Evolutionary conservation across 768 basidiomycete genomes (phyloP), one percentile per base, ranked within the genome.

Genomic region (Cystobasidiopsis lactophilus): DNA sequence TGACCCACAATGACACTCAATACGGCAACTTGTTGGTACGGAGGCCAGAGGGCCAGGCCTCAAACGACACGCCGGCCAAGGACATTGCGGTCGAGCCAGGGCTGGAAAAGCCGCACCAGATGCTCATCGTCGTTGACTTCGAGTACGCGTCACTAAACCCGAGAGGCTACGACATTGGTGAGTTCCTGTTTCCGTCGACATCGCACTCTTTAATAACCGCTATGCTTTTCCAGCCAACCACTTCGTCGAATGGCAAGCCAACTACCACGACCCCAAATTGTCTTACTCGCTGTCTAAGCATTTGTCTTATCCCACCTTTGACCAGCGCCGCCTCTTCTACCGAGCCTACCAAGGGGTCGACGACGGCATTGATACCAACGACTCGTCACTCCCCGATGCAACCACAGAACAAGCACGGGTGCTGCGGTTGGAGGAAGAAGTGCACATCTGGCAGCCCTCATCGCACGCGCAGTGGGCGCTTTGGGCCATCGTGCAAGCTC

Each of bases 111-210:
- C 58, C 59, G 14, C 60, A 63, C 40, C 48, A 59, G 43, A 53
- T 57, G 58, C 54, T 62, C 43, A 62, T 61, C 29, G 59, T 62
- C 9, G 57, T 62, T 57, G 93, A 98, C 68, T 96, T 95, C 64
- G 93, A 98, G 69, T 98, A 98, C 64, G 85, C 91, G 14, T 74
- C 79, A 0, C 80, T 83, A 3, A 96, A 95, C 63, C 80, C 89
- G 24, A 77, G 86, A 2, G 83, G 85, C 3, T 93, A 79, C 67
- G 93, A 98, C 64, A 88, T 98, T 59, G 91, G 82, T 60, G 9
- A 29, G 59, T 43, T 23, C 5, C 37, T 26, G 10, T 16, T 39
- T 5, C 30, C 19, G 16, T 39, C 26, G 13, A 5, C 5, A 39
- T 23, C 11, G 13, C 39, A 3, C 23, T 23, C 18, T 13, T 1